A percentile compares a stretch with the other conserved stretches of the same genome.
Evolutionary conservation across 495 filamentous ascomycete genomes (phyloP).

Genomic region (Aspergillus indologenus): DNA sequence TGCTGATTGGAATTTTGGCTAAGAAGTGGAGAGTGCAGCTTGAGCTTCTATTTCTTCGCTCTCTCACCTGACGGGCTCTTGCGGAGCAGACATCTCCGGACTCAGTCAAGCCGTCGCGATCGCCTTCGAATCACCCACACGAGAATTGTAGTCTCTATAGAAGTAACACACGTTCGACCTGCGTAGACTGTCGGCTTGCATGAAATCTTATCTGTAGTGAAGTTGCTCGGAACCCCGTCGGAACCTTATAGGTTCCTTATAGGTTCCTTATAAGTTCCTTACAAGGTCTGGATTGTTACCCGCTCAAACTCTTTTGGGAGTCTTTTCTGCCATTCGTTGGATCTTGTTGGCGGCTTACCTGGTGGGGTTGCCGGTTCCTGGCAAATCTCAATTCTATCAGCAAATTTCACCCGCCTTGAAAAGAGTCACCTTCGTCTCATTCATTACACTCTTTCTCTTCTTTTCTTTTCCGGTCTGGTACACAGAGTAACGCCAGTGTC

Average conservation of each 20-base stretch:
- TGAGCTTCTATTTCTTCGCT: conserved; percentile 8
- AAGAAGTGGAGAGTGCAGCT: conserved; percentile 7
- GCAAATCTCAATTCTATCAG: conserved; percentile 13
- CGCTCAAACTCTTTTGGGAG: conserved; percentile 5
- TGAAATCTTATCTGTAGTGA: not conserved
- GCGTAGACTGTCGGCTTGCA: too few relatives aligned
- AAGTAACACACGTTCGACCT: not conserved
- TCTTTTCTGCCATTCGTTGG: conserved; percentile 10
- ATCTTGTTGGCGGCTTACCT: conserved; percentile 3
- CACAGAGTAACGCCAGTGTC: too few relatives aligned
- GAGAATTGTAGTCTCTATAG: not conserved
- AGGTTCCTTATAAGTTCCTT: too few relatives aligned
- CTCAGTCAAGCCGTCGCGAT: conserved; percentile 9
- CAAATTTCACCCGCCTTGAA: conserved; percentile 14
- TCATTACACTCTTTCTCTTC: not conserved
- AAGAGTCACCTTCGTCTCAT: not conserved
- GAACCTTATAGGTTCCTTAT: too few relatives aligned
- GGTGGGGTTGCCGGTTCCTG: conserved; percentile 17
- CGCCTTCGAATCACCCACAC: conserved; percentile 5
- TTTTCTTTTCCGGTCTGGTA: not conserved
- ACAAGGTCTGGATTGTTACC: not conserved
- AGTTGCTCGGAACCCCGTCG: not conserved
- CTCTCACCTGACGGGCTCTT: conserved; percentile 11
- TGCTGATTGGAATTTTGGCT: conserved; percentile 17
- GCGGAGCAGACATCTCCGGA: conserved; percentile 23